These are phyloP conservation scores for Erythrophleum fordii DNA, from an alignment of 306 rosid genomes.

Conservation along the genomic window DNA sequence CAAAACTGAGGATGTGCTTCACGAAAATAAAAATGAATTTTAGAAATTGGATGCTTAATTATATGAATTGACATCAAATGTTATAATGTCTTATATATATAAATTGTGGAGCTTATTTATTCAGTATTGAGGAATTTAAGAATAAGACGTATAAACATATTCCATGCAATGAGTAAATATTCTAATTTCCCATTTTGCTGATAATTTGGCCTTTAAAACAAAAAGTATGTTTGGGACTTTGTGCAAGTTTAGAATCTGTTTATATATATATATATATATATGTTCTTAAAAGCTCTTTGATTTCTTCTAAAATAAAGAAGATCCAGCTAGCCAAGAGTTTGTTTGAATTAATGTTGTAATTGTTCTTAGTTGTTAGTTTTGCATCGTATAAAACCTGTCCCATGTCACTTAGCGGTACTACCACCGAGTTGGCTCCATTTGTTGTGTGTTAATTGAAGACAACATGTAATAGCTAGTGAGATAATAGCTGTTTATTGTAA, in stretches of 20 bases:
- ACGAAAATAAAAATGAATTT: not conserved
- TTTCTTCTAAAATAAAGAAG: not conserved
- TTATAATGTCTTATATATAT: not conserved
- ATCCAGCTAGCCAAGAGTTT: not conserved
- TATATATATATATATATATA: too few species aligned
- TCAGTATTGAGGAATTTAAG: not conserved
- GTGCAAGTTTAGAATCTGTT: not conserved
- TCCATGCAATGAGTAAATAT: not conserved
- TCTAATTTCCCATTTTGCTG: not conserved
- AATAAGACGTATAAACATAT: not conserved
- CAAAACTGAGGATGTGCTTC: too few species aligned
- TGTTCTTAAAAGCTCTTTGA: not conserved
- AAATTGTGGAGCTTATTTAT: not conserved
- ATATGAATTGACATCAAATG: not conserved
- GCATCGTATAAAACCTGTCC: not conserved
- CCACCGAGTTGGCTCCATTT: not conserved
- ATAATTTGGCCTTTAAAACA: not conserved
- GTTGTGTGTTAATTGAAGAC: not conserved
- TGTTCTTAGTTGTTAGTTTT: not conserved
- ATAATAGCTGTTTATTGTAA: not conserved
- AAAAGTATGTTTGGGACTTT: not conserved
- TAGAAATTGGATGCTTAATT: not conserved
- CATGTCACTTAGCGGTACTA: not conserved
- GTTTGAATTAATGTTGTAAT: not conserved
- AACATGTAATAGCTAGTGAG: not conserved